These are phyloP conservation scores for Gossypium trilobum DNA, from an alignment of 441 rosid species.

Conservation along the genomic window DNA sequence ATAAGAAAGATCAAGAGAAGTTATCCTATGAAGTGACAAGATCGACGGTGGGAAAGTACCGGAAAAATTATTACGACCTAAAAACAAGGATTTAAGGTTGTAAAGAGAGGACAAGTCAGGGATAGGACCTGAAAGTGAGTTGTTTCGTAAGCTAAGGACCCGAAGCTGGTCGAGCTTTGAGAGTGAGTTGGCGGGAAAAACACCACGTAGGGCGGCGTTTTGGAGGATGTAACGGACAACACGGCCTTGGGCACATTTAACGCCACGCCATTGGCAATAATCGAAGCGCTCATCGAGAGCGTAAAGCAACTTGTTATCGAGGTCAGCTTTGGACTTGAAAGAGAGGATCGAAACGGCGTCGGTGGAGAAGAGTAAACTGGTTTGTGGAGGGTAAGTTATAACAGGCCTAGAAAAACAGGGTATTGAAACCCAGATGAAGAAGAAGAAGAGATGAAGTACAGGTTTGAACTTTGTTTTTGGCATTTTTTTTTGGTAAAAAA, in stretches of 20 bases:
- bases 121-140: conserved; percentile 69
- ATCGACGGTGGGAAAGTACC: conserved; percentile 48
- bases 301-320: conserved; percentile 55
- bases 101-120: conserved; percentile 62
- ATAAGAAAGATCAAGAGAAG: conserved; percentile 52
- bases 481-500: conserved; percentile 15
- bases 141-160: conserved; percentile 51
- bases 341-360: conserved; percentile 69
- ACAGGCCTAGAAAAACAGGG: conserved; percentile 17
- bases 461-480: not conserved
- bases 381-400: conserved; percentile 21
- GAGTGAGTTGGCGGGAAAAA: conserved; percentile 44
- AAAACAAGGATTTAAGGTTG: conserved; percentile 48
- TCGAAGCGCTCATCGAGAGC: conserved; percentile 69
- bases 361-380: conserved; percentile 36
- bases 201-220: conserved; percentile 47
- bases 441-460: conserved; percentile 18
- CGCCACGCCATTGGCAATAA: conserved; percentile 85
- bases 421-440: not conserved
- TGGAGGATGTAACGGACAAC: conserved; percentile 52
- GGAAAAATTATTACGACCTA: conserved; percentile 47
- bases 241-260: conserved; percentile 63
- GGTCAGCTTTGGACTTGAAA: conserved; percentile 72
- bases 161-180: conserved; percentile 79
- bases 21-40: conserved; percentile 40